A percentile compares a stretch with the other conserved stretches of the same genome.
Conservation (phyloP, 805 yeast species). For the Saccharomyces kudriavzevii region DNA sequence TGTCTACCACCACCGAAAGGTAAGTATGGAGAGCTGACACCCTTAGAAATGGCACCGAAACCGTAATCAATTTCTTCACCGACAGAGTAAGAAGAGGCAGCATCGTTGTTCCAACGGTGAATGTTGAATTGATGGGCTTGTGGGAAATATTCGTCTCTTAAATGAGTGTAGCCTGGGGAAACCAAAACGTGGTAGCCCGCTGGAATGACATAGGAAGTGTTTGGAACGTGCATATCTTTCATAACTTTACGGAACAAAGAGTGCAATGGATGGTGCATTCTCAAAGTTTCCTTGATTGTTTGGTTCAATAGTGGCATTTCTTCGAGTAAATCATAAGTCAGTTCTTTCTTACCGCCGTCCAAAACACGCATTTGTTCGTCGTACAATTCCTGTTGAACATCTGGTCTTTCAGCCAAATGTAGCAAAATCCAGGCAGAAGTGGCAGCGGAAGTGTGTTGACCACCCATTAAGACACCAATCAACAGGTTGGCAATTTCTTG, state of each 20-base stretch:
- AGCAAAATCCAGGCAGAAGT: slow-evolving; percentile 92
- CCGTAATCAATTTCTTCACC: slow-evolving; percentile 71
- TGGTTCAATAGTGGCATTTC: slow-evolving; percentile 76
- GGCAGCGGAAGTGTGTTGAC: slow-evolving; percentile 95
- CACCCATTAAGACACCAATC: slow-evolving; percentile 97
- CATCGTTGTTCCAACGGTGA: slow-evolving; percentile 68
- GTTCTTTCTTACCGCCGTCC: slow-evolving; percentile 45
- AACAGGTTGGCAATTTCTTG: slow-evolving; percentile 86
- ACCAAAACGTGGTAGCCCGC: slow-evolving; percentile 83
- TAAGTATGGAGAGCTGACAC: slow-evolving; percentile 89
- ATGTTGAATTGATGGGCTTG: slow-evolving; percentile 67
- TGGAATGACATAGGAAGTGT: slow-evolving; percentile 74
- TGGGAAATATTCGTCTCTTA: slow-evolving; percentile 71
- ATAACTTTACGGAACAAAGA: slow-evolving; percentile 89
- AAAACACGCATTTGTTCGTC: slow-evolving; percentile 64
- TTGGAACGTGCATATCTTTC: slow-evolving; percentile 71
- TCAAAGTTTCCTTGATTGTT: slow-evolving; percentile 83
- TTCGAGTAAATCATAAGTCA: slow-evolving; percentile 76
- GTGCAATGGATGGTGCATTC: slow-evolving; percentile 95
- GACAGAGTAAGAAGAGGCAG: slow-evolving; percentile 28
- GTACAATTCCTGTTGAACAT: slow-evolving; percentile 72
- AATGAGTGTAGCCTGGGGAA: slow-evolving; percentile 87
- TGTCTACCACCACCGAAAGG: slow-evolving; percentile 99
- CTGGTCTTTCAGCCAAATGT: slow-evolving; percentile 82
- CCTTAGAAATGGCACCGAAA: slow-evolving; percentile 93